These are phyloP conservation scores for Lipomyces lipofer DNA, from an alignment of 805 yeast species.

Conservation along the genomic window DNA sequence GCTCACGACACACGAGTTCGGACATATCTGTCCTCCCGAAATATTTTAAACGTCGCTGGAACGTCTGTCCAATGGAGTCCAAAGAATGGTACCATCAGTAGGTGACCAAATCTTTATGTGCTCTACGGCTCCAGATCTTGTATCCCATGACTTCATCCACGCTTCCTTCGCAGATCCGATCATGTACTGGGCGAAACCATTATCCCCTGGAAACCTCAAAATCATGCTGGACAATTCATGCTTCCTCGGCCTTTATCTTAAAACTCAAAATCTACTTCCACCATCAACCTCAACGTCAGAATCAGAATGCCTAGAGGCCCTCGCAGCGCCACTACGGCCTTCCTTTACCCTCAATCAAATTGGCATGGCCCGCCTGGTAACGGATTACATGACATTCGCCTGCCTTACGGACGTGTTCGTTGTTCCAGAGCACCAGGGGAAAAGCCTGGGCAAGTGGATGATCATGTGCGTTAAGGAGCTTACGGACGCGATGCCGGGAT, in stretches of 20 bases:
- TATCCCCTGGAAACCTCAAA: background rate
- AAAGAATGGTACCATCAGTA: background rate
- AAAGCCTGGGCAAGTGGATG: background rate
- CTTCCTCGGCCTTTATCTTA: background rate
- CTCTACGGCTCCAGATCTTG: background rate
- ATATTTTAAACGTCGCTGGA: background rate
- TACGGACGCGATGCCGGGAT: background rate
- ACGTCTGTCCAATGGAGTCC: background rate
- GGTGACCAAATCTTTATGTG: background rate
- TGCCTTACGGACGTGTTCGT: background rate
- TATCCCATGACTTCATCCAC: background rate
- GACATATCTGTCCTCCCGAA: background rate
- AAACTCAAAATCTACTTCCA: background rate
- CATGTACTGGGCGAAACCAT: background rate
- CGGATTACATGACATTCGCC: background rate
- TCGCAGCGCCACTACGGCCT: background rate
- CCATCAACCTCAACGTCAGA: too few species aligned
- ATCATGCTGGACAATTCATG: constrained; percentile 1
- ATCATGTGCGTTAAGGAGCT: background rate
- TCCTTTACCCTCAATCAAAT: background rate
- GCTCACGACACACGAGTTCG: background rate
- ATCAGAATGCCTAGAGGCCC: too few species aligned
- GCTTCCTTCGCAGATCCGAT: background rate
- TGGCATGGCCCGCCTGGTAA: background rate
- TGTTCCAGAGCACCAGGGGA: background rate